These are phyloP conservation scores for Phytophthora cactorum DNA, from an alignment of 352 stramenopile species.

Conservation along the genomic window DNA sequence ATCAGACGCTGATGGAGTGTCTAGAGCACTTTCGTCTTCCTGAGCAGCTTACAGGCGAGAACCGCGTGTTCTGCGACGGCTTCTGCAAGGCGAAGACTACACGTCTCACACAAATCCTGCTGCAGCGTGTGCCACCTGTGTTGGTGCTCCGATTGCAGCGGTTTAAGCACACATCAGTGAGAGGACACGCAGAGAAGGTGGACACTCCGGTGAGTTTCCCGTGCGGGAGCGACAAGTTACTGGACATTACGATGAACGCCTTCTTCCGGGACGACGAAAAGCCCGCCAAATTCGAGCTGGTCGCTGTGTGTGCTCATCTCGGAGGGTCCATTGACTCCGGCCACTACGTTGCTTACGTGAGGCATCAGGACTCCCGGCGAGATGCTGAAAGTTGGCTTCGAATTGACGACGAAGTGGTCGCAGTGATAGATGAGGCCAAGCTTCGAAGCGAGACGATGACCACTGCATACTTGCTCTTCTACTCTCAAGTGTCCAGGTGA, in stretches of 20 bases:
- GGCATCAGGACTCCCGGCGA: constrained; percentile 9
- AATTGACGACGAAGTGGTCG: constrained; percentile 76
- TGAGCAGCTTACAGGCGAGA: constrained; percentile 68
- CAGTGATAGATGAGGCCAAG: constrained; percentile 46
- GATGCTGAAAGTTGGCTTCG: constrained; percentile 51
- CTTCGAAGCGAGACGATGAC: constrained; percentile 59
- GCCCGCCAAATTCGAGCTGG: constrained; percentile 57
- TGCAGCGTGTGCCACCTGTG: constrained; percentile 60
- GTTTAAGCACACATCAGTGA: constrained; percentile 57
- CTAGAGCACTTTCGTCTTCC: constrained; percentile 57
- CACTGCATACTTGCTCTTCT: constrained; percentile 83
- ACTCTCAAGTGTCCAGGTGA: constrained; percentile 41
- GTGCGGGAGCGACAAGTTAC: constrained; percentile 34
- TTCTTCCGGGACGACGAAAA: constrained; percentile 62
- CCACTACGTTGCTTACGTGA: constrained; percentile 80
- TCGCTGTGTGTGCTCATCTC: constrained; percentile 78
- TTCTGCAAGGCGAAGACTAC: constrained; percentile 74
- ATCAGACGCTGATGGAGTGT: constrained; percentile 59
- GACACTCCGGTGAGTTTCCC: constrained; percentile 66
- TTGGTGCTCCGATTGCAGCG: constrained; percentile 77
- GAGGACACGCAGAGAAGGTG: constrained; percentile 56
- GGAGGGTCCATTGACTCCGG: constrained; percentile 64
- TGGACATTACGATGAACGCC: constrained; percentile 73
- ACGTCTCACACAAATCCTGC: constrained; percentile 70
- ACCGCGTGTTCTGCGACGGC: constrained; percentile 74